phyloP scores from a whole-genome alignment of 1,139 yeast genomes.

The Pneumocystis carinii region DNA sequence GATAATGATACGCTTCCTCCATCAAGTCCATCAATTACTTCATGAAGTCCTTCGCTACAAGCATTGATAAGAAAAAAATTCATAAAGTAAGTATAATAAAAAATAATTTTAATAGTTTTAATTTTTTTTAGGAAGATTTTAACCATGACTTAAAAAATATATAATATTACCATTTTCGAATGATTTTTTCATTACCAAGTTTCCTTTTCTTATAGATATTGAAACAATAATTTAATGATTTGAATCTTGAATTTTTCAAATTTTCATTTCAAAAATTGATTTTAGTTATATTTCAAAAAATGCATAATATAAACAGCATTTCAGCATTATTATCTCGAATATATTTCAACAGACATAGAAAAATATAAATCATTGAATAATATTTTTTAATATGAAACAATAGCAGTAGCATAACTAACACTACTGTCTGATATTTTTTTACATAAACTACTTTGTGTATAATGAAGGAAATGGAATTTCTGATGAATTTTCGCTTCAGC shows the following conservation, averaged over 20 bases:
- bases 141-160: background rate
- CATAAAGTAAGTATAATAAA: background rate
- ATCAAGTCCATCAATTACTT: background rate
- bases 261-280: too few species aligned
- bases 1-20: background rate
- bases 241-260: too few species aligned
- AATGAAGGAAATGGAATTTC: constrained; percentile 58
- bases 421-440: constrained; percentile 45
- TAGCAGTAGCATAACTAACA: constrained; percentile 84
- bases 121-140: background rate
- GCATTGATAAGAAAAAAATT: background rate
- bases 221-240: too few species aligned
- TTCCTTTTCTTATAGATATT: too few species aligned
- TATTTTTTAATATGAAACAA: constrained; percentile 24
- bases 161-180: too few species aligned
- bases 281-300: too few species aligned
- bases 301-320: too few species aligned
- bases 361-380: background rate
- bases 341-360: background rate
- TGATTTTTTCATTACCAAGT: too few species aligned
- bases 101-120: background rate
- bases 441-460: constrained; percentile 60
- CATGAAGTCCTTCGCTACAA: background rate
- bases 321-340: background rate
- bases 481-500: constrained; percentile 23